Percentiles rank a stretch among this genome's conserved stretches.
phyloP scores from a whole-genome alignment of 306 rosid species.

The Cyclanthera cordifolia region DNA sequence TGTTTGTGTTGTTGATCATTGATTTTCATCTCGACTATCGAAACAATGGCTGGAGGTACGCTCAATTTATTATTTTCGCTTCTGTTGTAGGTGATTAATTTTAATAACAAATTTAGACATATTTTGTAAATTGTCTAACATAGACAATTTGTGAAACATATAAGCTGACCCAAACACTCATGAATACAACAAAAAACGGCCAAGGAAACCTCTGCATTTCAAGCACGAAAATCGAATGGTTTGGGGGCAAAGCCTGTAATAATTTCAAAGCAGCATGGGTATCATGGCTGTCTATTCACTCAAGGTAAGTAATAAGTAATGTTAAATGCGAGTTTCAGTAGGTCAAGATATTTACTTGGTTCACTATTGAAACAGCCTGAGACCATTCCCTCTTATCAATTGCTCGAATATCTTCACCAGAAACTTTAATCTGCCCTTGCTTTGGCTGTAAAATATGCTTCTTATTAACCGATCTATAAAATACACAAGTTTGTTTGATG shows the following conservation, averaged over 20 bases:
- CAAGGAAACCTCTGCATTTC: background rate
- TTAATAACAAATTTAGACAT: too few species aligned
- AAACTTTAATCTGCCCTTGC: conserved; percentile 71
- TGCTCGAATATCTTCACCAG: conserved; percentile 76
- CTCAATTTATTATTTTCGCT: too few species aligned
- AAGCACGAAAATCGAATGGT: background rate
- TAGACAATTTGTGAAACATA: too few species aligned
- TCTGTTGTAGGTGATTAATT: too few species aligned
- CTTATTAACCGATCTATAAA: conserved; percentile 11
- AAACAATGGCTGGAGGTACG: too few species aligned
- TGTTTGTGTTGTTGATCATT: too few species aligned
- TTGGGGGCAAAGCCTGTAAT: background rate
- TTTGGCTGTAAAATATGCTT: conserved; percentile 50
- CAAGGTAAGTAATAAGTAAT: background rate
- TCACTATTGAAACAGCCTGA: conserved; percentile 63
- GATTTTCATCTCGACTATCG: too few species aligned
- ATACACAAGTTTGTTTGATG: background rate
- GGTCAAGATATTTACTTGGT: conserved; percentile 46
- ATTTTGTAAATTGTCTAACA: too few species aligned
- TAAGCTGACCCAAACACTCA: too few species aligned
- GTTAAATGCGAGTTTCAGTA: conserved; percentile 6
- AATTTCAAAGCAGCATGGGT: background rate
- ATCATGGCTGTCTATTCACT: background rate
- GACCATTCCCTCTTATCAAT: conserved; percentile 98
- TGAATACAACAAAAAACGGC: too few species aligned